Base-by-base conservation (phyloP, 768 basidiomycete genomes). In the Suillus tomentosus region DNA sequence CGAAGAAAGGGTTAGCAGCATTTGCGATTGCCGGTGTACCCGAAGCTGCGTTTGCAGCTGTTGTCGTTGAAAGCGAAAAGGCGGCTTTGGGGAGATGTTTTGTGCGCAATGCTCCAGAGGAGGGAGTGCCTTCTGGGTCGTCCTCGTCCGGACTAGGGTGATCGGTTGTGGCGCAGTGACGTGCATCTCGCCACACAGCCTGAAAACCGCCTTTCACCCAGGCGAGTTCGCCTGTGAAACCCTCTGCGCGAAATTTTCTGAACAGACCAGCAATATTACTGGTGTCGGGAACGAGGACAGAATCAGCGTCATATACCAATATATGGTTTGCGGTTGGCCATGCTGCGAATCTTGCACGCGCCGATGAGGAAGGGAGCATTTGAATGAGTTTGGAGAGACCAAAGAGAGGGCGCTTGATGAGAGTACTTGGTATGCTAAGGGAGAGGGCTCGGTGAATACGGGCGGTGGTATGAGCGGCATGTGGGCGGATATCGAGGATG, bases 361-460 rank as follows among this genome's bases (percentile, higher is more conserved):
- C 82, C 11, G 81, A 70, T 47, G 76, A 65, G 7, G 85, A 85
- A 10, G 90, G 84, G n/a, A 99, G 84, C 90, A 96, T 95, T 34
- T 86, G 86, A 8, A 85, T 79, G 34, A 99, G 83, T 48, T 88
- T 88, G 48, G 86, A 81, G 10, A 96, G 83, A 34, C 92, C 89
- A 79, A 95, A 96, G 3, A 89, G 82, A 1, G 95, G 95, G 0
- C 96, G 88, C 67, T 94, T 95, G 73, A 99, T 88, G 24, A 98
- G 88, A 0, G 95, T 98, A 3, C 96, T 95, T 1, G 96, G 96
- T 6, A 97, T 92, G 55, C 92, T 92, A 66, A 99, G 85, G 56
- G 94, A 94, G 61, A 97, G 79, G 9, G 95, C 89, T 56, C 77
- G 70, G 47, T 83, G 83, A 37, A 97, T 69, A 58, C 94, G 89